A percentile compares a stretch with the other conserved stretches of the same genome.
These are phyloP conservation scores for Xylaria sp. DNA, from an alignment of 2,329 filamentous ascomycete species.

Conservation along the genomic window DNA sequence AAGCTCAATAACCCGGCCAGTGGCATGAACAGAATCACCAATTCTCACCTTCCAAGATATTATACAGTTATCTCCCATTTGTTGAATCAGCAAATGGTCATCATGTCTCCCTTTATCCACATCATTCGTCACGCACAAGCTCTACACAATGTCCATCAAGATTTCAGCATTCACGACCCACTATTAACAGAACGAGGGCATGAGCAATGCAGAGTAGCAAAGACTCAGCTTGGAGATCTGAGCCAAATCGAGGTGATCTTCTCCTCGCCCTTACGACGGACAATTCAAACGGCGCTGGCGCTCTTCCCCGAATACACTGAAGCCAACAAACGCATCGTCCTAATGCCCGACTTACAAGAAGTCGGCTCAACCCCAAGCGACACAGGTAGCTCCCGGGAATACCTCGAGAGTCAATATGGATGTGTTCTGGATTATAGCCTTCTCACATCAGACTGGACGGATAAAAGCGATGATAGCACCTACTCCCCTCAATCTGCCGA, in stretches of 20 bases:
- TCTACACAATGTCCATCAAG: neutral
- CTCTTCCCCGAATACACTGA: conserved; percentile 5
- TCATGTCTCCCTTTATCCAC: conserved; percentile 27
- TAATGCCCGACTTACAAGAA: conserved; percentile 20
- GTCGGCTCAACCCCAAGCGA: neutral
- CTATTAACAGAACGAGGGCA: conserved; percentile 6
- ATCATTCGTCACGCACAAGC: conserved; percentile 25
- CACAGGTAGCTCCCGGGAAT: neutral
- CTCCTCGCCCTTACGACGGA: conserved; percentile 22
- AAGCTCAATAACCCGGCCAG: neutral
- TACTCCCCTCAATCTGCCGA: neutral
- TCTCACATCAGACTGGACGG: conserved; percentile 1
- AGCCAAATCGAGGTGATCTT: conserved; percentile 5
- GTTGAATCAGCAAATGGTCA: neutral
- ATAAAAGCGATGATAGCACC: neutral
- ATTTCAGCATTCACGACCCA: neutral
- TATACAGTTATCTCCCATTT: neutral
- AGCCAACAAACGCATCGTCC: neutral
- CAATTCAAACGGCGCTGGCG: conserved; percentile 27
- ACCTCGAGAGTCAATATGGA: conserved; percentile 1
- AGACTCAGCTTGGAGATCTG: neutral
- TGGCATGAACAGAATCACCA: neutral
- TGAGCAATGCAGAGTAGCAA: conserved; percentile 11
- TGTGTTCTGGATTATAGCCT: conserved; percentile 4
- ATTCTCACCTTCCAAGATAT: neutral